These are phyloP conservation scores for Phytophthora pinifolia DNA, from an alignment of 352 stramenopile genomes.

Conservation along the genomic window DNA sequence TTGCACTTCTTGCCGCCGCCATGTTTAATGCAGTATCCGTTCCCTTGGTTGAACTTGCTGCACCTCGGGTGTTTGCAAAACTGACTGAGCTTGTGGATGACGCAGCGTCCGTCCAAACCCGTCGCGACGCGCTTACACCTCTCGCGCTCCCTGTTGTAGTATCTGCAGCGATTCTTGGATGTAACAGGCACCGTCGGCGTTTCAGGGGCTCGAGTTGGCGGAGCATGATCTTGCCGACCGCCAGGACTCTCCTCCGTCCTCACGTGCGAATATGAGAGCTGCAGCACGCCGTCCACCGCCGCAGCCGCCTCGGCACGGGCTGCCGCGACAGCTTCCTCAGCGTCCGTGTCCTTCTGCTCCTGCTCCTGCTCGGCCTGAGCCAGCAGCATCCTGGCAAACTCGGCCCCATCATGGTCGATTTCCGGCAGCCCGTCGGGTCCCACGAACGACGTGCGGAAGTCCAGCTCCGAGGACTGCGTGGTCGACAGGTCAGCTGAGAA, in stretches of 20 bases:
- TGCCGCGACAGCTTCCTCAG: constrained; percentile 17
- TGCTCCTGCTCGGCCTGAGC: constrained; percentile 67
- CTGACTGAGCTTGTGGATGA: constrained; percentile 83
- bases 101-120: constrained; percentile 73
- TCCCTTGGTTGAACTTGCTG: constrained; percentile 86
- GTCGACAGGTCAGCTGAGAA: constrained; percentile 52
- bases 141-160: constrained; percentile 71
- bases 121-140: constrained; percentile 64
- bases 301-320: constrained; percentile 21
- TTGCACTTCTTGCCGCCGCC: constrained; percentile 87
- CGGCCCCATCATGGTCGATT: constrained; percentile 65
- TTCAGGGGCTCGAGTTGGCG: constrained; percentile 25
- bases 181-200: constrained; percentile 5
- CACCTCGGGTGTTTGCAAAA: constrained; percentile 80
- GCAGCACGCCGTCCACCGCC: constrained; percentile 23
- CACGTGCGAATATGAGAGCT: constrained; percentile 22
- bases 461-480: constrained; percentile 57
- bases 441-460: constrained; percentile 76
- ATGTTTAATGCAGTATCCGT: constrained; percentile 86
- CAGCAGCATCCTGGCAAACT: constrained; percentile 74
- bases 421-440: constrained; percentile 56
- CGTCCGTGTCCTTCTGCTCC: constrained; percentile 23
- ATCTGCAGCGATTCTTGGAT: constrained; percentile 57
- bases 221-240: constrained; percentile 10
- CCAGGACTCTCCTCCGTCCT: constrained; percentile 11